These are phyloP conservation scores for Paramecium sexaurelia DNA, from an alignment of 73 alveolate species.

Conservation along the genomic window DNA sequence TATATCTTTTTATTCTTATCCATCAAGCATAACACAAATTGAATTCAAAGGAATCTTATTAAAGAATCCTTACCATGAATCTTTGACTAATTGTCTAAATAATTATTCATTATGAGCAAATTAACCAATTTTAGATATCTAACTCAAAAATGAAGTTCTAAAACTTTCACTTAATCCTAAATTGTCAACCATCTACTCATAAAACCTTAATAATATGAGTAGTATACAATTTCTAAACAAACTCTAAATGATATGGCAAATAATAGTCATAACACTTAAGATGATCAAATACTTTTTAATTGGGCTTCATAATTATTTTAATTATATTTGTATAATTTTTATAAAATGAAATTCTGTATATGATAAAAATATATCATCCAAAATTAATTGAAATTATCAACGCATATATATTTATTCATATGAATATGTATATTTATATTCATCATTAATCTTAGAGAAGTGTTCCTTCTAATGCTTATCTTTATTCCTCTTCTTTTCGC, in stretches of 20 bases:
- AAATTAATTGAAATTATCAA: not conserved
- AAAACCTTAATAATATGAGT: not conserved
- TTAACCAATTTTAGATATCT: not conserved
- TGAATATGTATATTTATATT: too few relatives aligned
- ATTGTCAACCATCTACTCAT: not conserved
- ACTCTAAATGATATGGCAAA: not conserved
- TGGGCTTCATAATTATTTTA: not conserved
- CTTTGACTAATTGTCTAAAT: not conserved
- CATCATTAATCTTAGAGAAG: not conserved
- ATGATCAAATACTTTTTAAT: not conserved
- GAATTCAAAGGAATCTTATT: not conserved
- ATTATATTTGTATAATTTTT: not conserved
- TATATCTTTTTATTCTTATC: not conserved
- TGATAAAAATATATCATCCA: not conserved
- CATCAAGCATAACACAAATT: not conserved
- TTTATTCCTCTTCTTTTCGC: not conserved
- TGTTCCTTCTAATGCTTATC: constrained; percentile 38
- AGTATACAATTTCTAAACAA: not conserved
- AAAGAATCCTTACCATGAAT: not conserved
- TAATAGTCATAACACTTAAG: not conserved
- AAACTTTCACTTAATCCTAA: not conserved
- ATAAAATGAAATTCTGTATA: not conserved
- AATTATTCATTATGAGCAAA: not conserved
- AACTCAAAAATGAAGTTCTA: constrained; percentile 4
- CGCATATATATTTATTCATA: not conserved